A percentile compares a stretch with the other conserved stretches of the same genome.
phyloP scores from a whole-genome alignment of 495 filamentous ascomycete genomes.

The Glutinoglossum americanum region DNA sequence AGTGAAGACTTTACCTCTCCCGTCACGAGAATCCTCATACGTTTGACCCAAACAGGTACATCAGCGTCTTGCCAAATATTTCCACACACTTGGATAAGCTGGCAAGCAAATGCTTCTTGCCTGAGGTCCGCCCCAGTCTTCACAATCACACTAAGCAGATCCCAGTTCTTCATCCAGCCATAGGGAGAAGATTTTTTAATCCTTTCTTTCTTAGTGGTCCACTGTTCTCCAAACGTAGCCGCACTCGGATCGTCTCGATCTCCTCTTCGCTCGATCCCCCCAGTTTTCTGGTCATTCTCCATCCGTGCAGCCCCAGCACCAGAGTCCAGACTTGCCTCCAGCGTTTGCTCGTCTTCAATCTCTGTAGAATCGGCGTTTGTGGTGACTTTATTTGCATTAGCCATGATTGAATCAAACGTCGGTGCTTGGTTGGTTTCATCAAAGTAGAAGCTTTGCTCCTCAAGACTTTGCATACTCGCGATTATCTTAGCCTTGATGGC shows the following conservation, averaged over 20 bases:
- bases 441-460: constrained; percentile 51
- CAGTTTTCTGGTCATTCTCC: constrained; percentile 65
- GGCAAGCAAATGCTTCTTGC: constrained; percentile 61
- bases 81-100: constrained; percentile 50
- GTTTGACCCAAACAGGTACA: constrained; percentile 57
- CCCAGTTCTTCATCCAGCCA: constrained; percentile 63
- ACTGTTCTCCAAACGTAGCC: constrained; percentile 59
- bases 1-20: constrained; percentile 26
- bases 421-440: constrained; percentile 33
- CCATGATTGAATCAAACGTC: constrained; percentile 54
- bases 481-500: constrained; percentile 60
- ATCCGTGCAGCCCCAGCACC: constrained; percentile 44
- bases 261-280: constrained; percentile 49
- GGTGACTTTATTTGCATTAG: constrained; percentile 24
- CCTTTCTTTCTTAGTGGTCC: constrained; percentile 52
- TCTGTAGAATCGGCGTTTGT: constrained; percentile 1
- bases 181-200: constrained; percentile 55
- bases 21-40: constrained; percentile 60
- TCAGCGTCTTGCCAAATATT: constrained; percentile 54
- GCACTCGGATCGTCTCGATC: constrained; percentile 64
- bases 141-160: constrained; percentile 57
- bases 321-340: constrained; percentile 22
- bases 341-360: constrained; percentile 20
- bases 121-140: constrained; percentile 58
- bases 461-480: constrained; percentile 63